A percentile compares a stretch with the other conserved stretches of the same genome.
Evolutionary conservation across 1,284 basidiomycete genomes (phyloP).

Genomic region (Pterulicium gracile): DNA sequence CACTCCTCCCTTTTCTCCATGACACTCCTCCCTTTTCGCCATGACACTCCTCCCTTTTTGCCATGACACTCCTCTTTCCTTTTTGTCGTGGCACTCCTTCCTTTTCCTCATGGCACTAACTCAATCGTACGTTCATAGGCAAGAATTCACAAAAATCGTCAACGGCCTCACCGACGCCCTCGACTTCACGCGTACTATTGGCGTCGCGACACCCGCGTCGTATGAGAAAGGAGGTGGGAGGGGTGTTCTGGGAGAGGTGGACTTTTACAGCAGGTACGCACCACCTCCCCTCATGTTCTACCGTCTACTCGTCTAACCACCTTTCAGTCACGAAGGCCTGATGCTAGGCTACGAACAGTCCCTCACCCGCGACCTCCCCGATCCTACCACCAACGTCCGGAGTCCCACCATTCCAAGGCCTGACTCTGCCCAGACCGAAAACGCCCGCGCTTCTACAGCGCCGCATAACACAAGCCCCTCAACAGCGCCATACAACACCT

Average conservation of each 20-base stretch:
- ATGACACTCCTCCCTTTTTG: conserved; percentile 4
- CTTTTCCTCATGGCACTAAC: neutral
- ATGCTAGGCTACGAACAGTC: conserved; percentile 92
- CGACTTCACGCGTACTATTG: conserved; percentile 89
- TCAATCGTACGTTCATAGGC: conserved; percentile 24
- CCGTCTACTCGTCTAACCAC: conserved; percentile 3
- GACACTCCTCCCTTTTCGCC: too few relatives aligned
- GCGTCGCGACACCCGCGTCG: conserved; percentile 41
- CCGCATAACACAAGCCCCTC: conserved; percentile 14
- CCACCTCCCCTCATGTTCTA: conserved; percentile 3
- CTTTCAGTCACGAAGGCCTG: conserved; percentile 79
- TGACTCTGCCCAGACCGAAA: conserved; percentile 6
- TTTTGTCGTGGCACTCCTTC: conserved; percentile 3
- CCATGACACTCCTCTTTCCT: neutral
- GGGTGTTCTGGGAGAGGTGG: conserved; percentile 80
- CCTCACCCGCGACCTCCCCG: conserved; percentile 61
- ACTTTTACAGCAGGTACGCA: conserved; percentile 82
- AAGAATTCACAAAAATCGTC: conserved; percentile 80
- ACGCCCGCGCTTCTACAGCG: neutral
- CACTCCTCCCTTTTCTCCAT: too few relatives aligned
- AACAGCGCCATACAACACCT: conserved; percentile 69
- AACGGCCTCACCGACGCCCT: conserved; percentile 83
- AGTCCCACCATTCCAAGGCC: conserved; percentile 29
- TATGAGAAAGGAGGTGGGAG: conserved; percentile 62
- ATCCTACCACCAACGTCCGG: conserved; percentile 27